These are phyloP conservation scores for Trichosporon ovoides DNA, from an alignment of 1,284 basidiomycete species.

Conservation along the genomic window DNA sequence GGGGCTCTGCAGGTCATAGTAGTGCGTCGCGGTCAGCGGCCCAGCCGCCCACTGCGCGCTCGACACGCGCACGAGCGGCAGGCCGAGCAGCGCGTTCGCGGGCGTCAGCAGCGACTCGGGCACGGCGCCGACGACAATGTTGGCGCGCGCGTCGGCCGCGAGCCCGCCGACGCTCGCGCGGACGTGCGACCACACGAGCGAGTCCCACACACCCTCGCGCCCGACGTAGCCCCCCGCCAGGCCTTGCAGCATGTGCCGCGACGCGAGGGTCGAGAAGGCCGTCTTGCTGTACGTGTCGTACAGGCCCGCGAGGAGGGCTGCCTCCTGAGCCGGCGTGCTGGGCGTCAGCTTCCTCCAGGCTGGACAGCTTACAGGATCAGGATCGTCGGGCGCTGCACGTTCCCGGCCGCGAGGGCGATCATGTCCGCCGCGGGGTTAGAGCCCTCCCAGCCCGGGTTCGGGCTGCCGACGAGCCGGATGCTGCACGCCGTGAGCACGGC, in stretches of 20 bases:
- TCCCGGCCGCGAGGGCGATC: constrained; percentile 16
- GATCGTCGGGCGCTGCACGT: constrained; percentile 33
- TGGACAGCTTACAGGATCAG: constrained; percentile 36
- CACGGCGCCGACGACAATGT: constrained; percentile 39
- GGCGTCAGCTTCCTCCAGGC: constrained; percentile 18
- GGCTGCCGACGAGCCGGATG: constrained; percentile 36
- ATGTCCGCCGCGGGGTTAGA: constrained; percentile 28
- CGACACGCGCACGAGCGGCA: constrained; percentile 37
- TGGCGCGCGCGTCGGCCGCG: constrained; percentile 27
- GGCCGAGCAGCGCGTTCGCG: constrained; percentile 37
- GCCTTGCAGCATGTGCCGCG: constrained; percentile 30
- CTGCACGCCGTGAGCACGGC: constrained; percentile 41
- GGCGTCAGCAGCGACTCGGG: constrained; percentile 19
- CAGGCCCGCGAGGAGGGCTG: constrained; percentile 27
- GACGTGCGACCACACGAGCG: constrained; percentile 27
- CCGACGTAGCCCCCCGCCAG: constrained; percentile 35
- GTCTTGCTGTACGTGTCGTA: constrained; percentile 21
- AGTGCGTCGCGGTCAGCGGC: constrained; percentile 40
- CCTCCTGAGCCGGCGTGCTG: constrained; percentile 29
- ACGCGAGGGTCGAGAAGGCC: constrained; percentile 30
- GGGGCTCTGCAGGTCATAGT: constrained; percentile 41
- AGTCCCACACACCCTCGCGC: constrained; percentile 32
- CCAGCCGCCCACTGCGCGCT: constrained; percentile 31
- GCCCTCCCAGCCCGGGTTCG: constrained; percentile 10
- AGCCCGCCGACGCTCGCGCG: constrained; percentile 29